Percentiles rank a stretch among this genome's conserved stretches.
These are phyloP conservation scores for Penicillium sp. DNA, from an alignment of 2,329 filamentous ascomycete genomes.

Conservation along the genomic window DNA sequence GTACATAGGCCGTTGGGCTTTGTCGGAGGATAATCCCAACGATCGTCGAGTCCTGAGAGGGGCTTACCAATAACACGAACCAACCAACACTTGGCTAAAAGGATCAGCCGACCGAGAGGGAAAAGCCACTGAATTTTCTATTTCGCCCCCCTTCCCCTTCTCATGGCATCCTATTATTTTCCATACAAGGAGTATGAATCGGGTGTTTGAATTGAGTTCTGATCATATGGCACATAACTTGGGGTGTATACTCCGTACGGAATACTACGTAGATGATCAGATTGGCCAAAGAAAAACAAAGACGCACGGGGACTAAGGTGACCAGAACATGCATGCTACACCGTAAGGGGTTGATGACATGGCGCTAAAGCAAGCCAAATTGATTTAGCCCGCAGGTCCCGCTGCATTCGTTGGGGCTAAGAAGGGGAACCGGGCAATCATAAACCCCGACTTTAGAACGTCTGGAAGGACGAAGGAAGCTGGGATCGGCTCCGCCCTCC, in stretches of 20 bases:
- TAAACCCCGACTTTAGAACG: conserved; percentile 18
- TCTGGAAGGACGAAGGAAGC: conserved; percentile 28
- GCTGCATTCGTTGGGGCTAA: conserved; percentile 19
- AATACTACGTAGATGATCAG: neutral
- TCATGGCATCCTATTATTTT: neutral
- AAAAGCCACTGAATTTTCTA: neutral
- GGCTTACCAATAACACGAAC: neutral
- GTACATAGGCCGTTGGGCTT: neutral
- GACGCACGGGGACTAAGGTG: conserved; percentile 8
- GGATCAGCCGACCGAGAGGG: neutral
- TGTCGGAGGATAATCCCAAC: conserved; percentile 9
- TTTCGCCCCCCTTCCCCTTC: neutral
- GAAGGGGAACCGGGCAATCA: conserved; percentile 16
- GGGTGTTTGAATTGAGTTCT: too few relatives aligned
- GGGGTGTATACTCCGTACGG: too few relatives aligned
- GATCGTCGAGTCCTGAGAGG: conserved; percentile 12
- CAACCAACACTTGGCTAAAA: neutral
- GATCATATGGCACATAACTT: too few relatives aligned
- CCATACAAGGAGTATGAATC: too few relatives aligned
- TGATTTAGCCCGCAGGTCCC: conserved; percentile 20
- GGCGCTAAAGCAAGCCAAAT: conserved; percentile 27
- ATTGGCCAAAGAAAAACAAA: neutral
- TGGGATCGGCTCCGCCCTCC: conserved; percentile 17
- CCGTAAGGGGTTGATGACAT: conserved; percentile 27
- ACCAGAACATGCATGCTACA: conserved; percentile 17